Evolutionary conservation across 352 stramenopile genomes (phyloP), one percentile per base, ranked within the genome.

Genomic region (Elongisporangium senticosum): DNA sequence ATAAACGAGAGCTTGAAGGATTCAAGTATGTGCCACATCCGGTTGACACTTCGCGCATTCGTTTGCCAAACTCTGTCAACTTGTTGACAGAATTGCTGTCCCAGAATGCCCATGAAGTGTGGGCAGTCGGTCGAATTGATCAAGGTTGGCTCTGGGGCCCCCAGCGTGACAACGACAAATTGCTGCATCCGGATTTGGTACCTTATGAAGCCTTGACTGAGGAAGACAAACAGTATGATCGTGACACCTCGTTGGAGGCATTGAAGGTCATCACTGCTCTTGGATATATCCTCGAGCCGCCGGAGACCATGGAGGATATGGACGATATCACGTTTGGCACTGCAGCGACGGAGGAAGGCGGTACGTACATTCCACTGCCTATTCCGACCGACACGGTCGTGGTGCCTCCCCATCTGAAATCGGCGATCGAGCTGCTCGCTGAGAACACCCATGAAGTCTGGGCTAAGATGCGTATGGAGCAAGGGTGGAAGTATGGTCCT

Each of bases 361-460:
- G 71, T 14, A 90, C 79, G 19, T 93, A 93, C 58, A 62, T 67
- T 40, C 80, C 80, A 14, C 69, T 74, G 58, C 79, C 79, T 17
- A 88, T 92, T 48, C 70, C 70, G 21, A 90, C 79, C 13, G 77
- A 89, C 50, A 64, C 75, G 39, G 69, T 90, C 1, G 81, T 83
- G 55, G 72, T 93, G 5, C 72, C 78, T 7, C 61, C 68, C 0
- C 74, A 90, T 24, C 64, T 93, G 48, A 68, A 71, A 15, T 85
- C 78, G 11, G 74, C 89, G 24, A 87, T 93, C 49, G 83, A 93
- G 55, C 64, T 93, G 56, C 59, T 90, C 5, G 70, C 83, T 22
- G 78, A 93, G 61, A 93, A 93, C 55, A 93, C 83, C 0, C 83
- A 93, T 65, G 83, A 93, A 55, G 80, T 90, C 54, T 93, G 83